A percentile compares a stretch with the other conserved stretches of the same genome.
Evolutionary conservation across 1,284 basidiomycete genomes (phyloP).

Genomic region (Cryptococcus amylolentus): DNA sequence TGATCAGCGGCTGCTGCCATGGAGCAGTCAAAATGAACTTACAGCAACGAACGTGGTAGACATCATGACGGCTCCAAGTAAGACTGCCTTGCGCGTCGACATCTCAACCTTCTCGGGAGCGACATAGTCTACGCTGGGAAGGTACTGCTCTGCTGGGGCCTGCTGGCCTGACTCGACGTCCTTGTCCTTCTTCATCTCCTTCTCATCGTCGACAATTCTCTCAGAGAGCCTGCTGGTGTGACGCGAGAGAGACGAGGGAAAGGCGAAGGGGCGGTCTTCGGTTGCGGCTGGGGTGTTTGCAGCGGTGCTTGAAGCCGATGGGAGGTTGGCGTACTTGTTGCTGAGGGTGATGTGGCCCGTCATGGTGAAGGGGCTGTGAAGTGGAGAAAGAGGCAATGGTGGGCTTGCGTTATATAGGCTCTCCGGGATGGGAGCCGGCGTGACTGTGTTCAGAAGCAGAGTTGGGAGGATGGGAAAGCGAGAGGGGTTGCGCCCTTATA

Average conservation of each 20-base stretch:
- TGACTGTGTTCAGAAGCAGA: too few species aligned
- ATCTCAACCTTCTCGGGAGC: slow-evolving; percentile 1
- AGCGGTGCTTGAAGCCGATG: background rate
- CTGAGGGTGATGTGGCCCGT: too few species aligned
- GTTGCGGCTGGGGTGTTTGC: slow-evolving; percentile 3
- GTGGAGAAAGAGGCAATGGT: too few species aligned
- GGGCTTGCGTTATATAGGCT: too few species aligned
- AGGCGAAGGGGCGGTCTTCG: slow-evolving; percentile 7
- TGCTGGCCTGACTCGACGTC: slow-evolving; percentile 1
- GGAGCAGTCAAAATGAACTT: slow-evolving; percentile 1
- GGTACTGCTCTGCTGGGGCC: slow-evolving; percentile 1
- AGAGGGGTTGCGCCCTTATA: too few species aligned
- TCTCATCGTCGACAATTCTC: background rate
- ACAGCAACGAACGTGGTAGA: slow-evolving; percentile 24
- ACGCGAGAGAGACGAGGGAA: slow-evolving; percentile 7
- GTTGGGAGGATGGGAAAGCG: too few species aligned
- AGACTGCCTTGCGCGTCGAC: slow-evolving; percentile 11
- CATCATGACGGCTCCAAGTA: slow-evolving; percentile 25
- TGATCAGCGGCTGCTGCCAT: background rate
- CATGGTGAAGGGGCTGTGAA: too few species aligned
- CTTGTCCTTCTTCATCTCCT: slow-evolving; percentile 4
- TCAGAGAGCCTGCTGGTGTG: slow-evolving; percentile 8
- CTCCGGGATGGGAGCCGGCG: too few species aligned
- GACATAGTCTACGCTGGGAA: slow-evolving; percentile 1
- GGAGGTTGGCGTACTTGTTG: slow-evolving; percentile 1